phyloP scores from a whole-genome alignment of 495 filamentous ascomycete species.

The Chaetomidium leptoderma region DNA sequence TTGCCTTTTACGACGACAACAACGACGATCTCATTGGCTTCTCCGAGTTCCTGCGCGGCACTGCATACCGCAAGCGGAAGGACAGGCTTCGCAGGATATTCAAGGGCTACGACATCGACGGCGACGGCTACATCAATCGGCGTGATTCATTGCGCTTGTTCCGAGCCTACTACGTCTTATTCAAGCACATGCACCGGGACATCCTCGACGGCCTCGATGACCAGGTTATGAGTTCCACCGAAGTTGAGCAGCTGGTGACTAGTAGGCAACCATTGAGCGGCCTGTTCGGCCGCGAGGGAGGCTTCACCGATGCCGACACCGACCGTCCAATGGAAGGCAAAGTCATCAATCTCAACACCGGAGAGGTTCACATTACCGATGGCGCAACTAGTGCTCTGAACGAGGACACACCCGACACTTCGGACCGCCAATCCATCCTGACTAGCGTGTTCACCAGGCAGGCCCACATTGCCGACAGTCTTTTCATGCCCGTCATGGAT shows the following conservation, averaged over 20 bases:
- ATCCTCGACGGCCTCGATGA: conserved; percentile 79
- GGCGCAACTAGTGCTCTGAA: conserved; percentile 36
- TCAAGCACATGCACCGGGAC: conserved; percentile 77
- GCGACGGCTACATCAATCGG: conserved; percentile 80
- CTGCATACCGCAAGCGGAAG: conserved; percentile 76
- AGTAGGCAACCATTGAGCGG: conserved; percentile 76
- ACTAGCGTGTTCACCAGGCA: conserved; percentile 37
- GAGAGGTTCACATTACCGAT: conserved; percentile 60
- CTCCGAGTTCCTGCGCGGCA: conserved; percentile 78
- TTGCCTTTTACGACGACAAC: conserved; percentile 92
- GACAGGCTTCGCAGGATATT: conserved; percentile 74
- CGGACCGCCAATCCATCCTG: conserved; percentile 40
- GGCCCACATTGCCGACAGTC: conserved; percentile 25
- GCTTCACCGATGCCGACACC: conserved; percentile 56
- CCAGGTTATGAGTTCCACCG: conserved; percentile 64
- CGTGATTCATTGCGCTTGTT: conserved; percentile 92
- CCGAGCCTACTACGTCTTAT: conserved; percentile 81
- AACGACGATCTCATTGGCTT: conserved; percentile 88
- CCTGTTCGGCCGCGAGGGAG: conserved; percentile 58
- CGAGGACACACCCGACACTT: conserved; percentile 41
- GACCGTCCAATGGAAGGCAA: conserved; percentile 63
- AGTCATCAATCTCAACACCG: conserved; percentile 45
- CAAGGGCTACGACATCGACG: conserved; percentile 84
- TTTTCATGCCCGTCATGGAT: conserved; percentile 30
- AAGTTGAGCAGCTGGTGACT: conserved; percentile 67